Evolutionary conservation across 202 grass and related monocot genomes (phyloP).

Genomic region (Sporobolus alterniflorus): DNA sequence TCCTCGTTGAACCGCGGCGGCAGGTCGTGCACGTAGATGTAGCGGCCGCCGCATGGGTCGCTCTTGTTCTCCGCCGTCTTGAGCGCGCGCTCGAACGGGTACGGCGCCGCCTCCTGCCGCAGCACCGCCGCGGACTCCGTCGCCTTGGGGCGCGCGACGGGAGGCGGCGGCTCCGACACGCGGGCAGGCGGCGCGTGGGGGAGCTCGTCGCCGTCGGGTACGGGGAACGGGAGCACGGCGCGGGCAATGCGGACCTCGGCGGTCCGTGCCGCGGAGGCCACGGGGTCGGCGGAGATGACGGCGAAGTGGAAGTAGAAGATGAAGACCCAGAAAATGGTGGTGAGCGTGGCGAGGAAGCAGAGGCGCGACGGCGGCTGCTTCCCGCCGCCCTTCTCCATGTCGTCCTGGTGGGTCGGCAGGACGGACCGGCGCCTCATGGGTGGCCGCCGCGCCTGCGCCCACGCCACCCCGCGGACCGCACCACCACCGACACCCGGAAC

Average conservation of each 20-base stretch:
- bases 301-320: slow-evolving; percentile 97
- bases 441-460: not conserved
- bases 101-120: slow-evolving; percentile 3
- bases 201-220: not conserved
- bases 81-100: slow-evolving; percentile 83
- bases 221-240: not conserved
- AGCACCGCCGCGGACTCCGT: not conserved
- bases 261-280: not conserved
- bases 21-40: slow-evolving; percentile 95
- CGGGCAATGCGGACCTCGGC: slow-evolving; percentile 28
- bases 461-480: too few species aligned
- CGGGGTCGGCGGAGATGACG: slow-evolving; percentile 52
- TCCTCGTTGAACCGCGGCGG: slow-evolving; percentile 94
- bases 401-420: slow-evolving; percentile 50
- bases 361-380: slow-evolving; percentile 71
- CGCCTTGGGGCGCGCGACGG: not conserved
- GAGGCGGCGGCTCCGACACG: slow-evolving; percentile 13
- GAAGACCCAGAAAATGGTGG: slow-evolving; percentile 90
- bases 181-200: not conserved
- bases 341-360: slow-evolving; percentile 78
- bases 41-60: slow-evolving; percentile 91
- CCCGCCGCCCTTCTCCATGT: slow-evolving; percentile 72
- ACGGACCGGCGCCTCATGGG: slow-evolving; percentile 79
- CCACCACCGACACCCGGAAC: slow-evolving; percentile 12
- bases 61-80: slow-evolving; percentile 75